A percentile compares a stretch with the other conserved stretches of the same genome.
Evolutionary conservation across 2,329 filamentous ascomycete species (phyloP).

Genomic region (Fulvia fulva): DNA sequence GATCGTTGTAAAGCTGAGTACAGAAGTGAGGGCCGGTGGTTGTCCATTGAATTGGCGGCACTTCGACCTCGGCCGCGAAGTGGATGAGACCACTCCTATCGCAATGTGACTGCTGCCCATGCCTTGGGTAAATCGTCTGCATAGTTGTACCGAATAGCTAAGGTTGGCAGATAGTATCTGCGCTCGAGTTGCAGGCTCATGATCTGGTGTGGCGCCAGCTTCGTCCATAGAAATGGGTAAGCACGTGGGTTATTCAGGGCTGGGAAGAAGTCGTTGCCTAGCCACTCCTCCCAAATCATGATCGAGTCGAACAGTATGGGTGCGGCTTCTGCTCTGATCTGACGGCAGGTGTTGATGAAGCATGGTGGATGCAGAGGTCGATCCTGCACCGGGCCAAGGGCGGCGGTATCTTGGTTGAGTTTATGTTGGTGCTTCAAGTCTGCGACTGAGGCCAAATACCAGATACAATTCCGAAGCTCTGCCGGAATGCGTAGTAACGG

Average conservation of each 20-base stretch:
- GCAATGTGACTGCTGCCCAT: too few relatives aligned
- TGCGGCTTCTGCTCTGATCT: not conserved
- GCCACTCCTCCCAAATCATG: not conserved
- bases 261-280: not conserved
- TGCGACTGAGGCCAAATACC: not conserved
- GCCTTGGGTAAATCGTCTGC: not conserved
- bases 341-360: not conserved
- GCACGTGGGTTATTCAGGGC: not conserved
- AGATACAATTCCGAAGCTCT: not conserved
- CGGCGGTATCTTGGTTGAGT: not conserved
- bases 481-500: not conserved
- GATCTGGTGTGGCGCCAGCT: not conserved
- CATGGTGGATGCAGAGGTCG: not conserved
- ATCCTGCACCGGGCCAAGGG: not conserved
- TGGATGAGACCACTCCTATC: too few relatives aligned
- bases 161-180: not conserved
- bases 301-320: not conserved
- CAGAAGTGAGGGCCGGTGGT: too few relatives aligned
- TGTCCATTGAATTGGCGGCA: too few relatives aligned
- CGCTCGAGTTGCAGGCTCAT: not conserved
- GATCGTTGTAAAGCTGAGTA: too few relatives aligned
- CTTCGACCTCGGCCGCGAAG: too few relatives aligned
- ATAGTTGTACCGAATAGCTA: not conserved
- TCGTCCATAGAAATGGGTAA: not conserved
- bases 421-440: not conserved